A percentile compares a stretch with the other conserved stretches of the same genome.
Conservation (phyloP, 495 filamentous ascomycete genomes). For the Chlorociboria aeruginascens region DNA sequence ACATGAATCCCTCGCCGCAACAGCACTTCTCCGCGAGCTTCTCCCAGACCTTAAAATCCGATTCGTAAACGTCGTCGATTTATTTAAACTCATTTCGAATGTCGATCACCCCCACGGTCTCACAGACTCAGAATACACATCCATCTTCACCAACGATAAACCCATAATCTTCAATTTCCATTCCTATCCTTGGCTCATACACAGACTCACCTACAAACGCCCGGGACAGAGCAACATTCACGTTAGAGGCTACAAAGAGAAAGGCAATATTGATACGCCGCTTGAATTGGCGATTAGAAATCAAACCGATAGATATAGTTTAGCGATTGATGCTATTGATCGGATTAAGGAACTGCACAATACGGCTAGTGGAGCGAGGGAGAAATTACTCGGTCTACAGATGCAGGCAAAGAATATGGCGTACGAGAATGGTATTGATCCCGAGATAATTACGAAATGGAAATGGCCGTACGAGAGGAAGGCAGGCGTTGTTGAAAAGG, state of each 20-base stretch:
- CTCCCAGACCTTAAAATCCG: constrained; percentile 58
- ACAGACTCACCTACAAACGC: constrained; percentile 59
- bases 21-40: constrained; percentile 49
- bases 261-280: constrained; percentile 68
- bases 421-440: constrained; percentile 54
- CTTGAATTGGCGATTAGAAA: constrained; percentile 63
- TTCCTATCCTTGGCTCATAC: constrained; percentile 64
- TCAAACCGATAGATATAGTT: constrained; percentile 54
- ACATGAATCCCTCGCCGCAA: constrained; percentile 56
- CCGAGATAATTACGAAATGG: constrained; percentile 52
- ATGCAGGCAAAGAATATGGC: constrained; percentile 45
- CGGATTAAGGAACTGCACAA: constrained; percentile 44
- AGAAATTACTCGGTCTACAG: constrained; percentile 46
- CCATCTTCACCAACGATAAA: constrained; percentile 53
- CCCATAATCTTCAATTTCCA: constrained; percentile 74
- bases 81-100: constrained; percentile 59
- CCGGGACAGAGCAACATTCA: constrained; percentile 49
- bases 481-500: background rate
- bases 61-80: constrained; percentile 63
- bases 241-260: constrained; percentile 64
- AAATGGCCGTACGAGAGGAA: constrained; percentile 37
- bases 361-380: constrained; percentile 41
- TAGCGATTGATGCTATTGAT: constrained; percentile 65
- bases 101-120: constrained; percentile 57
- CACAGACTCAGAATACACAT: constrained; percentile 45